Base-by-base conservation (phyloP, 2,329 filamentous ascomycete genomes). In the Aspergillus arachidicola region DNA sequence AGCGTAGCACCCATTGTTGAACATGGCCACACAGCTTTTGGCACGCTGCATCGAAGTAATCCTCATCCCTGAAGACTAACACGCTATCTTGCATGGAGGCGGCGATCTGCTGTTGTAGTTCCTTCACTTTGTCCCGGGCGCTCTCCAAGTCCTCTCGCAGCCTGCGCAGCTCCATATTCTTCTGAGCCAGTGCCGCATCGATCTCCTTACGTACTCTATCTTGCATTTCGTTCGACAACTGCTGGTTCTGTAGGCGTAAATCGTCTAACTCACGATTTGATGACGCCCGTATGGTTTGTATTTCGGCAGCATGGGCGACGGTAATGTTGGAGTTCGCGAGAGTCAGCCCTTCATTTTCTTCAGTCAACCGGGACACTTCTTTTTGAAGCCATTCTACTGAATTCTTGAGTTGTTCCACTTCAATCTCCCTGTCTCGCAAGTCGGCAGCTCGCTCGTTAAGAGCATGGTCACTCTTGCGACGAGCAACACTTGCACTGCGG, bases 1-100 rank as follows among this genome's bases (percentile, higher is more conserved):
- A 99, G 73, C 95, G 92, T 69, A 97, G 82, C 57, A 99, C 93
- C 95, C 95, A 99, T 80, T 97, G 93, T 77, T 97, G 94, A 48
- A 97, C 93, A 76, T 97, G 94, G 70, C 94, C 91, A 79, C 93
- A 99, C 51, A 99, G 88, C 78, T 96, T 91, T 77, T 97, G 93
- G 76, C 95, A 99, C 48, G 94, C 91, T 72, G 88, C 88, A 73
- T 97, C 93, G 75, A 99, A 98, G 83, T 97, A 94, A 80, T 97
- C 94, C 77, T 97, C 94, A 74, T 97, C 93, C 68, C 87, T 88
- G 65, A 93, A 84, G 56, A 86, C 86, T 66, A 98, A 88, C 80
- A 96, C 94, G 68, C 91, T 87, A 71, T 92, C 90, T 64, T 84
- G 83, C 59, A 83, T 83, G 38, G 85, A 82, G 2, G 82, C 80